These are phyloP conservation scores for Boechera retrofracta DNA, from an alignment of 345 rosid species.

Conservation along the genomic window DNA sequence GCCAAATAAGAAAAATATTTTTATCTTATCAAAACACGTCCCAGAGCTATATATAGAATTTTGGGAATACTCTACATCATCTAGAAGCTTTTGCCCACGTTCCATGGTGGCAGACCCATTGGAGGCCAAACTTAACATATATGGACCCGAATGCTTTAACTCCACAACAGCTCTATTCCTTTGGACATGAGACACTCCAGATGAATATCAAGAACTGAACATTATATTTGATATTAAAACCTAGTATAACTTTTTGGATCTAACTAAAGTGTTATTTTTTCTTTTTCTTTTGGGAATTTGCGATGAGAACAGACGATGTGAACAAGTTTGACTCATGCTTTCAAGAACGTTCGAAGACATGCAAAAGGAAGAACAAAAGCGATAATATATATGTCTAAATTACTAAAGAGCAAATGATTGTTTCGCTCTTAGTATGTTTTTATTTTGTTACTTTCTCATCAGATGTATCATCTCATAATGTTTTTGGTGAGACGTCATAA, in stretches of 20 bases:
- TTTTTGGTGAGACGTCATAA: constrained; percentile 6
- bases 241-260: neutral
- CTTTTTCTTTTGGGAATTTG: neutral
- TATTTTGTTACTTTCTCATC: neutral
- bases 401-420: neutral
- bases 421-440: neutral
- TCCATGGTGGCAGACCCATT: too few species aligned
- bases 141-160: too few species aligned
- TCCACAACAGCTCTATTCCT: too few species aligned
- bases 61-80: too few species aligned
- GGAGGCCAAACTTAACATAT: too few species aligned
- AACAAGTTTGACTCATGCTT: neutral
- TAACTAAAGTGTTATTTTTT: neutral
- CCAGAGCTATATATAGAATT: too few species aligned
- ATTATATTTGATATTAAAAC: neutral
- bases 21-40: too few species aligned
- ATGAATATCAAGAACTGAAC: neutral
- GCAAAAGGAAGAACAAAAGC: neutral
- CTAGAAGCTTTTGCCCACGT: too few species aligned
- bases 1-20: too few species aligned
- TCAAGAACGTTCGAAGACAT: neutral
- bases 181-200: too few species aligned
- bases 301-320: neutral
- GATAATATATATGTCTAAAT: neutral
- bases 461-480: constrained; percentile 7